phyloP scores from a whole-genome alignment of 805 yeast genomes.

The Starmera dryadoides region DNA sequence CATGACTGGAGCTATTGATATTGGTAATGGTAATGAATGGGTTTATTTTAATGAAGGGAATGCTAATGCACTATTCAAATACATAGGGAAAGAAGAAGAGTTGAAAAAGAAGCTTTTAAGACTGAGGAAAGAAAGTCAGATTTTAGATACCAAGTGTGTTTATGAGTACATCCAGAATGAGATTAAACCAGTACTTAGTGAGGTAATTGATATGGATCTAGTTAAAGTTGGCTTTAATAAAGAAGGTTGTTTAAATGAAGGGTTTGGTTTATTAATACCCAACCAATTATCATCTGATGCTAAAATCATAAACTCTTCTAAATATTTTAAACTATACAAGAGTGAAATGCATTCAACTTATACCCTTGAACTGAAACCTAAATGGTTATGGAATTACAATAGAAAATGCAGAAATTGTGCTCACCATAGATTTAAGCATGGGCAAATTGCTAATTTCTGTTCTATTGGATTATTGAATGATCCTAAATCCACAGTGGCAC shows the following conservation, averaged over 20 bases:
- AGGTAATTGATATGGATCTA: conserved; percentile 18
- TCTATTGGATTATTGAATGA: conserved; percentile 30
- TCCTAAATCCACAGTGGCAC: neutral
- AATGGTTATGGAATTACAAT: conserved; percentile 40
- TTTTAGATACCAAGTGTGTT: conserved; percentile 8
- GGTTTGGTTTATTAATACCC: conserved; percentile 36
- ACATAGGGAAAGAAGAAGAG: conserved; percentile 27
- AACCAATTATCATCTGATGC: conserved; percentile 30
- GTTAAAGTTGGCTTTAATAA: conserved; percentile 8
- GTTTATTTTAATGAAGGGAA: conserved; percentile 8
- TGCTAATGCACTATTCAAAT: conserved; percentile 39
- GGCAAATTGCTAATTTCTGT: conserved; percentile 32
- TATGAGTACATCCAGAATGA: conserved; percentile 5
- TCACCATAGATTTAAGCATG: conserved; percentile 28
- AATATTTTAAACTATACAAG: conserved; percentile 26
- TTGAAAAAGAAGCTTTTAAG: conserved; percentile 24
- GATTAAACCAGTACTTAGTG: conserved; percentile 18
- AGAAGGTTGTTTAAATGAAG: conserved; percentile 23
- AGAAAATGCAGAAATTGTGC: conserved; percentile 51
- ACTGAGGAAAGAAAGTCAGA: conserved; percentile 21
- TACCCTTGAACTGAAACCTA: conserved; percentile 58
- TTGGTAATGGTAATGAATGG: too few species aligned
- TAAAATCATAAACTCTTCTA: conserved; percentile 22
- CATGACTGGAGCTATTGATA: too few species aligned
- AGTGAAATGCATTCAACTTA: conserved; percentile 21